Evolutionary conservation across 148 eudicot species (phyloP).

Genomic region (Silene uniflora): DNA sequence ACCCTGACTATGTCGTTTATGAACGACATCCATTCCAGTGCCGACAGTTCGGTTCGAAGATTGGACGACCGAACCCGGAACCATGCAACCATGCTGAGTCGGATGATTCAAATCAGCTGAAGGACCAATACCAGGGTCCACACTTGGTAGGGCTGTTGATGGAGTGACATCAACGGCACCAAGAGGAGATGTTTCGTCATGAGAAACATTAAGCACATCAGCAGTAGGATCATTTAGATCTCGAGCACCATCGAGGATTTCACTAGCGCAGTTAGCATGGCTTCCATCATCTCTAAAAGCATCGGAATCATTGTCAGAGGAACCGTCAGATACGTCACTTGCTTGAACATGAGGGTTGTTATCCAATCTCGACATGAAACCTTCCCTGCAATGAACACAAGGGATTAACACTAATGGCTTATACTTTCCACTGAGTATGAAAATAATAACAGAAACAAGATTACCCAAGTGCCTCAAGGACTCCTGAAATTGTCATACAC

Average conservation of each 20-base stretch:
- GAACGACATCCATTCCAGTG: neutral
- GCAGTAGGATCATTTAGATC: slow-evolving; percentile 24
- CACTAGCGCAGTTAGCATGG: slow-evolving; percentile 32
- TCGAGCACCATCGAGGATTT: slow-evolving; percentile 28
- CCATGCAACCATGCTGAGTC: neutral
- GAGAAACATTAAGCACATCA: slow-evolving; percentile 15
- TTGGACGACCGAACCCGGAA: neutral
- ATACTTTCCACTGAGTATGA: neutral
- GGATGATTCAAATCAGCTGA: slow-evolving; percentile 18
- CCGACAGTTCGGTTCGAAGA: neutral
- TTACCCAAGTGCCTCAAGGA: neutral
- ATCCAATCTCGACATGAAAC: slow-evolving; percentile 66
- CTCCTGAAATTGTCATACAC: neutral
- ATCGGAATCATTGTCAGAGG: slow-evolving; percentile 32
- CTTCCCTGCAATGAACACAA: slow-evolving; percentile 55
- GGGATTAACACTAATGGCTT: neutral
- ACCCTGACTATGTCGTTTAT: neutral
- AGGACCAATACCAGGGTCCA: slow-evolving; percentile 8
- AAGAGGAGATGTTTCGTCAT: slow-evolving; percentile 25
- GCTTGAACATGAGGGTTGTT: slow-evolving; percentile 36
- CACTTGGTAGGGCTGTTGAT: neutral
- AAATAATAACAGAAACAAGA: neutral
- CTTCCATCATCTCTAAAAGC: slow-evolving; percentile 30
- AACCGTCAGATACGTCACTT: slow-evolving; percentile 36
- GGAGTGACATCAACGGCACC: neutral